Conservation (phyloP, 306 rosid genomes). For the Chamaecrista fasciculata region DNA sequence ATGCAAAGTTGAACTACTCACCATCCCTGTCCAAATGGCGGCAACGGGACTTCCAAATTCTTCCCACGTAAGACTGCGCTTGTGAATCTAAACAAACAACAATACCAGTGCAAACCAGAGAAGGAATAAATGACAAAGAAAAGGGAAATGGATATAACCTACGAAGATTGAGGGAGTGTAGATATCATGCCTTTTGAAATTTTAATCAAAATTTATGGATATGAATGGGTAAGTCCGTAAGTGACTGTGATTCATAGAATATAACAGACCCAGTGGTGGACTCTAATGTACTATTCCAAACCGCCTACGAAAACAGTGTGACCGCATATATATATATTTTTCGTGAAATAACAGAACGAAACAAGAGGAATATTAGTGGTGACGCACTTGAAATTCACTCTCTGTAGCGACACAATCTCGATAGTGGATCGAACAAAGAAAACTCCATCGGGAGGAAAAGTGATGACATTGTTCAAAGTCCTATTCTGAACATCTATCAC, state of each 20-base stretch:
- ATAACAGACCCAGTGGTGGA: neutral
- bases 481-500: conserved; percentile 64
- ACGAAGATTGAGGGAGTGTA: too few relatives aligned
- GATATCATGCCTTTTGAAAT: too few relatives aligned
- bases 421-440: conserved; percentile 85
- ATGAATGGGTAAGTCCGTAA: too few relatives aligned
- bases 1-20: conserved; percentile 44
- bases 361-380: neutral
- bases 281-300: neutral
- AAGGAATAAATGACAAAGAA: neutral
- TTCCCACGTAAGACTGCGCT: conserved; percentile 86
- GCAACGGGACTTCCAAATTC: conserved; percentile 91
- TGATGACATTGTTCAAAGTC: conserved; percentile 77
- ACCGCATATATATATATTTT: neutral
- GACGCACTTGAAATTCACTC: conserved; percentile 76
- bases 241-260: too few relatives aligned
- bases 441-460: conserved; percentile 90
- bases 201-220: too few relatives aligned
- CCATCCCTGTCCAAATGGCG: conserved; percentile 99
- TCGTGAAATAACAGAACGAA: neutral
- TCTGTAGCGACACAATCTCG: conserved; percentile 66
- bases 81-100: conserved; percentile 64
- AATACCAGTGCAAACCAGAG: conserved; percentile 16
- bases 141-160: too few relatives aligned
- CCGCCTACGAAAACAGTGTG: neutral